These are phyloP conservation scores for Lolium multiflorum DNA, from an alignment of 176 grass and related monocot genomes.

Conservation along the genomic window DNA sequence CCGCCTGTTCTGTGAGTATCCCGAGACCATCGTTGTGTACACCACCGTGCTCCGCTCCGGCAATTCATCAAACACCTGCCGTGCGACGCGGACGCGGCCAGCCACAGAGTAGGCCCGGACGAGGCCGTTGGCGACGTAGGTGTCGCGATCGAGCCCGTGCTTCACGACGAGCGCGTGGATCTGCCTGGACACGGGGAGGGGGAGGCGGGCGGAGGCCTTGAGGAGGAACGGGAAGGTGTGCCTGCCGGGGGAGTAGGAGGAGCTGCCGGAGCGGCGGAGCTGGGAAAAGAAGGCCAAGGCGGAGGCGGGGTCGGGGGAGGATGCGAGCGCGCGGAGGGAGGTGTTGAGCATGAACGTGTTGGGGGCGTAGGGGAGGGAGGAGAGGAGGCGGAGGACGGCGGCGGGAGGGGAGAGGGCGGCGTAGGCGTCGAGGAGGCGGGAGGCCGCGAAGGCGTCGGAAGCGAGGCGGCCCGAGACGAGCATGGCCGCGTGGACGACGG, in stretches of 20 bases:
- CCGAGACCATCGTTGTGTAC: background rate
- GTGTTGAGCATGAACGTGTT: constrained; percentile 36
- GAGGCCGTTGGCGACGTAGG: constrained; percentile 15
- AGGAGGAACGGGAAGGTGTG: constrained; percentile 69
- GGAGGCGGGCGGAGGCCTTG: constrained; percentile 44
- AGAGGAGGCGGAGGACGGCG: constrained; percentile 44
- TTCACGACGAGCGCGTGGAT: background rate
- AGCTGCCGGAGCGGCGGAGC: background rate
- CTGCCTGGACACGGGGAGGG: background rate
- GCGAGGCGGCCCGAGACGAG: constrained; percentile 53
- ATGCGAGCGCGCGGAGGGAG: constrained; percentile 21
- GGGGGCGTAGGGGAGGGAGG: constrained; percentile 19
- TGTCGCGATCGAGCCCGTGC: background rate
- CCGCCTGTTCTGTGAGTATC: background rate
- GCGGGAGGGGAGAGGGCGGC: constrained; percentile 22
- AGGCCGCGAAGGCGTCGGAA: constrained; percentile 40
- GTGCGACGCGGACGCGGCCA: background rate
- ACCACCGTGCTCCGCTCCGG: background rate
- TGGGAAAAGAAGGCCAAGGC: constrained; percentile 27
- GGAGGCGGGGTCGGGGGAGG: constrained; percentile 26
- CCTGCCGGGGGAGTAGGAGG: constrained; percentile 28
- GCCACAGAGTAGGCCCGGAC: background rate
- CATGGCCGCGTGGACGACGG: constrained; percentile 56
- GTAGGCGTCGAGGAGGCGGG: constrained; percentile 24
- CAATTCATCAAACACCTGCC: background rate